Evolutionary conservation across 441 rosid species (phyloP), one percentile per base, ranked within the genome.

Genomic region (Arabidopsis hybrid): DNA sequence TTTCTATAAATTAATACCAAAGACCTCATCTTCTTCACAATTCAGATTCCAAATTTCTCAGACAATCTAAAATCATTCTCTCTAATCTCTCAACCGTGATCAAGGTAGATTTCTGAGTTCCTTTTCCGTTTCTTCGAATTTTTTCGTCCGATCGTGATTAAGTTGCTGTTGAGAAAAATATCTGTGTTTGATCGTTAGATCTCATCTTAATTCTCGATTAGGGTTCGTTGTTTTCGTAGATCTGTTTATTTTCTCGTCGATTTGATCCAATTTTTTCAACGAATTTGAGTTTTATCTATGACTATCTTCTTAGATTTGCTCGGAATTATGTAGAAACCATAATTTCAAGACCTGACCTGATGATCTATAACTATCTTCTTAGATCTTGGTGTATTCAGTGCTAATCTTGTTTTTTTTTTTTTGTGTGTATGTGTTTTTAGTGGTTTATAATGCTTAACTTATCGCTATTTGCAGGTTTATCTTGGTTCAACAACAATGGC

Each of bases 1-100:
- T 35, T 29, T 12, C 73, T 81, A 78, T 81, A 81, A 81, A 78
- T 75, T 2, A 12, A n/a, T 12, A 11, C 69, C n/a, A 34, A 9
- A 5, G 38, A n/a, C 53, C 64, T 39, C 71, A 4, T 31, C 47
- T 35, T 12, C 32, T 36, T 58, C 71, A 66, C 78, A 65, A 62
- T 52, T 36, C 62, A 34, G 0, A 26, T 55, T 14, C 7, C 21
- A 4, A 21, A 11, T 31, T 40, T 58, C 57, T 0, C 0, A 1
- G 29, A n/a, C 52, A 40, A 38, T 5, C 0, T 21, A 9, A 26
- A 3, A 8, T 36, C 50, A 4, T 38, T 42, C 9, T 58, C 67
- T 58, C 50, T 7, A 49, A 21, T 32, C 43, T 59, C 56, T 65
- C 29, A 40, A 40, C 31, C 57, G 8, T 45, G 5, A n/a, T 77